A percentile compares a stretch with the other conserved stretches of the same genome.
Conservation (phyloP, 2,329 filamentous ascomycete genomes). For the Dendryphion nanum region DNA sequence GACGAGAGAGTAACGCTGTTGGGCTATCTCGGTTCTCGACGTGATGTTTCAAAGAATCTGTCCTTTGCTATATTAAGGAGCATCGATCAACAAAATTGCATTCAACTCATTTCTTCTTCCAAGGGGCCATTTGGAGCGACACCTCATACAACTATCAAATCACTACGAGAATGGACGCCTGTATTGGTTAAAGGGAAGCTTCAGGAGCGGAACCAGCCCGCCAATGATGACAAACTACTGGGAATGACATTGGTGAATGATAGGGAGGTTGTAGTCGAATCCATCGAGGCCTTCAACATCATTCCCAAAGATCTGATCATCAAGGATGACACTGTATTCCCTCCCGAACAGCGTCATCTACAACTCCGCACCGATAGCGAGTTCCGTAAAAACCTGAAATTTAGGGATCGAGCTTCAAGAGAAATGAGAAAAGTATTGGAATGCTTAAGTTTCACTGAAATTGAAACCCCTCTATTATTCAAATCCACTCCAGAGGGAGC, state of each 20-base stretch:
- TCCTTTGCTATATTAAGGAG: constrained; percentile 65
- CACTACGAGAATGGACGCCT: constrained; percentile 52
- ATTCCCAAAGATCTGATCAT: constrained; percentile 77
- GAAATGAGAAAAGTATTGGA: constrained; percentile 56
- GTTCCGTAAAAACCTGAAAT: constrained; percentile 66
- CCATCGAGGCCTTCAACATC: constrained; percentile 66
- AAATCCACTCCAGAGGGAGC: constrained; percentile 97
- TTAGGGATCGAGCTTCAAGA: constrained; percentile 63
- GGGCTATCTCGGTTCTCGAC: constrained; percentile 71
- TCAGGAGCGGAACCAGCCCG: constrained; percentile 36
- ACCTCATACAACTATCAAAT: constrained; percentile 41
- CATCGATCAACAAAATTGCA: constrained; percentile 42
- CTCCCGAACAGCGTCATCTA: constrained; percentile 73
- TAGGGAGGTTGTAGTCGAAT: constrained; percentile 61
- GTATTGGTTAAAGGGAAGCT: constrained; percentile 54
- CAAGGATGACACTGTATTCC: constrained; percentile 70
- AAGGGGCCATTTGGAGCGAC: constrained; percentile 23
- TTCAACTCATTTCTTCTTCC: constrained; percentile 53
- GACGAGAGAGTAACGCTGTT: constrained; percentile 44
- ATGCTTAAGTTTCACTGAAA: constrained; percentile 63
- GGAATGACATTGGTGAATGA: constrained; percentile 34
- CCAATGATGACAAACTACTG: constrained; percentile 24
- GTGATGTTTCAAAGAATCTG: constrained; percentile 66
- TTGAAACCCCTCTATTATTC: constrained; percentile 93
- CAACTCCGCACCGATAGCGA: constrained; percentile 74